Conservation (phyloP, 164 flowering plant species). For the Annona cherimola region DNA sequence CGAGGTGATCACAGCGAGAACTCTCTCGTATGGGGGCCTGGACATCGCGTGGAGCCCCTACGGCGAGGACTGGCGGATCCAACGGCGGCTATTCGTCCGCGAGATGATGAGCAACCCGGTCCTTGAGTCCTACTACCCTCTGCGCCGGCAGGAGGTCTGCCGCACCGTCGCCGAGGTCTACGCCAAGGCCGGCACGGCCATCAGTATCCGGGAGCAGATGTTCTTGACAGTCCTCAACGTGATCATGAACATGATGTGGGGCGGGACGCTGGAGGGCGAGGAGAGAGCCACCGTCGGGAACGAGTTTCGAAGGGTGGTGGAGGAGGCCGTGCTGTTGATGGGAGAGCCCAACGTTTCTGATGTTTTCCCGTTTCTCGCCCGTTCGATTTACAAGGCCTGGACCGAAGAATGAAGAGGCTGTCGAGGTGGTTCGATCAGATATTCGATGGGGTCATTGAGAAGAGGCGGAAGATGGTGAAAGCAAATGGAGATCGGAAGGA, state of each 20-base stretch:
- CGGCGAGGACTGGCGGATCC: constrained; percentile 12
- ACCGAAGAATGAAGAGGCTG: constrained; percentile 18
- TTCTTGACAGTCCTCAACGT: background rate
- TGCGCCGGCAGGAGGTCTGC: constrained; percentile 15
- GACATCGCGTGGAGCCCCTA: constrained; percentile 12
- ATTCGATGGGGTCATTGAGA: constrained; percentile 28
- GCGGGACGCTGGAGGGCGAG: constrained; percentile 17
- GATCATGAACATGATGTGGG: constrained; percentile 20
- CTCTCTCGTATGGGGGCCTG: constrained; percentile 5
- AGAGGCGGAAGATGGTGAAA: constrained; percentile 12
- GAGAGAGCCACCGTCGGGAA: constrained; percentile 18
- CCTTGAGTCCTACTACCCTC: constrained; percentile 4
- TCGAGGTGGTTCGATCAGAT: constrained; percentile 25
- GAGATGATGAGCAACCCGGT: constrained; percentile 12
- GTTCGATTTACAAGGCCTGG: constrained; percentile 49
- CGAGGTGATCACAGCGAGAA: background rate
- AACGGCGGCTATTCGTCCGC: constrained; percentile 6
- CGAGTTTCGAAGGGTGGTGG: constrained; percentile 29
- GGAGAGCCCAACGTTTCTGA: constrained; percentile 50
- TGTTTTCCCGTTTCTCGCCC: constrained; percentile 33
- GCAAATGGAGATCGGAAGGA: background rate
- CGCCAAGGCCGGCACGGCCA: constrained; percentile 7
- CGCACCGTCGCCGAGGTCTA: constrained; percentile 7
- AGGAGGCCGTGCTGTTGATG: constrained; percentile 22
- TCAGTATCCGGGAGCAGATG: constrained; percentile 13